Evolutionary conservation across 805 yeast genomes (phyloP).

Genomic region (Lipomyces oligophaga): DNA sequence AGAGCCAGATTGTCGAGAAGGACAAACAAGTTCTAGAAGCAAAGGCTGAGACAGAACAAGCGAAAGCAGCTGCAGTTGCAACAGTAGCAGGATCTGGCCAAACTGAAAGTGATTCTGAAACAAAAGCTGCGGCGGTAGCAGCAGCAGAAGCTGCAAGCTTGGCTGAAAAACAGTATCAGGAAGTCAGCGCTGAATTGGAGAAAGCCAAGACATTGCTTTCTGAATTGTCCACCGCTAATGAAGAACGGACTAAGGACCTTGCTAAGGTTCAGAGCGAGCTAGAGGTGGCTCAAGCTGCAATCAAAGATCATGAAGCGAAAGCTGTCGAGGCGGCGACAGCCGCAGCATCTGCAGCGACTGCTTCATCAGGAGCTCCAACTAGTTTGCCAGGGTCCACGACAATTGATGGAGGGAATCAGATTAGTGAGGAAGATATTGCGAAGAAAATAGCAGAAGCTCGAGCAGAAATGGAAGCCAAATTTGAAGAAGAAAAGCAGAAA

Average conservation of each 20-base stretch:
- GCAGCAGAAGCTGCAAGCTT: slow-evolving; percentile 12
- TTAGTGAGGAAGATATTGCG: slow-evolving; percentile 32
- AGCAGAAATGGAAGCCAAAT: slow-evolving; percentile 31
- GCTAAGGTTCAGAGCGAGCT: slow-evolving; percentile 14
- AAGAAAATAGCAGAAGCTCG: slow-evolving; percentile 28
- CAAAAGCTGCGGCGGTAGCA: slow-evolving; percentile 2
- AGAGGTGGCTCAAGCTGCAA: slow-evolving; percentile 11
- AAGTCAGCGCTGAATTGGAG: slow-evolving; percentile 25
- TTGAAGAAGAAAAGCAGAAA: slow-evolving; percentile 33
- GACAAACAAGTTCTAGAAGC: too few species aligned
- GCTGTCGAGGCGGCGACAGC: slow-evolving; percentile 31
- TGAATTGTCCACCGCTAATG: slow-evolving; percentile 3
- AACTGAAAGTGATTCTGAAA: too few species aligned
- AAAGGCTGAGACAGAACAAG: slow-evolving; percentile 14
- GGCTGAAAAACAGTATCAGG: slow-evolving; percentile 39
- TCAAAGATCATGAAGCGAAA: slow-evolving; percentile 30
- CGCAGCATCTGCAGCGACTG: slow-evolving; percentile 15
- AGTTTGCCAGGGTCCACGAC: not conserved
- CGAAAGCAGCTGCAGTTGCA: slow-evolving; percentile 15
- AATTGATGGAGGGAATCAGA: not conserved
- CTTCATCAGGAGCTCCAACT: slow-evolving; percentile 30
- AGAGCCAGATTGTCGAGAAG: slow-evolving; percentile 11
- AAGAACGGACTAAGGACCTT: slow-evolving; percentile 6
- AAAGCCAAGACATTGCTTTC: slow-evolving; percentile 14
- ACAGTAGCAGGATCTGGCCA: too few species aligned